Conservation (phyloP, 345 rosid species). For the Cardamine chenopodiifolia region DNA sequence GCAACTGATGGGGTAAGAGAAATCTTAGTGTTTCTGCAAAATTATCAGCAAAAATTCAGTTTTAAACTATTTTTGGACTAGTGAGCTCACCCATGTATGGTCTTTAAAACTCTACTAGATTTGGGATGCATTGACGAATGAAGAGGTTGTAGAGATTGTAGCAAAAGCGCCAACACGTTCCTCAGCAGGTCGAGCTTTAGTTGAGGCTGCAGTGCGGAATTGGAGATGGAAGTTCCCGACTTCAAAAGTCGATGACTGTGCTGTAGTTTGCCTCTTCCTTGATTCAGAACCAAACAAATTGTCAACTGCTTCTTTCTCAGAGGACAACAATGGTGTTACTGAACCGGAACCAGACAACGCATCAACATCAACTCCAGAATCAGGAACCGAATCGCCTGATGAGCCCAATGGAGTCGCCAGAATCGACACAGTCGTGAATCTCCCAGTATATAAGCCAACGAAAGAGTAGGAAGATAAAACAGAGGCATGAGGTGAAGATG, state of each 20-base stretch:
- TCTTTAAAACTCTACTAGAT: conserved; percentile 47
- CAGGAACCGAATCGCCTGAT: conserved; percentile 66
- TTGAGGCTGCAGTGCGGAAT: conserved; percentile 77
- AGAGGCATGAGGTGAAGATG: conserved; percentile 12
- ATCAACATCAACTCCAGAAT: conserved; percentile 39
- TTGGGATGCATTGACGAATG: conserved; percentile 93
- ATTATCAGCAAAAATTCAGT: not conserved
- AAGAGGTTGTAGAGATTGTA: conserved; percentile 82
- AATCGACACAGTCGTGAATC: conserved; percentile 63
- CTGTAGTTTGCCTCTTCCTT: conserved; percentile 92
- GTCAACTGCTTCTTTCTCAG: conserved; percentile 52
- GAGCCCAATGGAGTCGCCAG: conserved; percentile 83
- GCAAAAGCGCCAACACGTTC: conserved; percentile 71
- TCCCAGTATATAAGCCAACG: conserved; percentile 63
- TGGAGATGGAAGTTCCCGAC: conserved; percentile 95
- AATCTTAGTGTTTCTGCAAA: not conserved
- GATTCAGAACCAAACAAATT: conserved; percentile 48
- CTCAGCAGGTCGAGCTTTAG: conserved; percentile 75
- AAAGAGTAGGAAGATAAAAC: conserved; percentile 44
- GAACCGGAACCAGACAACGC: conserved; percentile 26
- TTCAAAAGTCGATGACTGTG: conserved; percentile 95
- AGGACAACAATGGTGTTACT: conserved; percentile 2
- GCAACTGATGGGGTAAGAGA: conserved; percentile 92
- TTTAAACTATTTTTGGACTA: not conserved
- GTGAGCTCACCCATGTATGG: not conserved